Evolutionary conservation across 1,284 basidiomycete genomes (phyloP).

Genomic region (Sanguinoderma infundibulare): DNA sequence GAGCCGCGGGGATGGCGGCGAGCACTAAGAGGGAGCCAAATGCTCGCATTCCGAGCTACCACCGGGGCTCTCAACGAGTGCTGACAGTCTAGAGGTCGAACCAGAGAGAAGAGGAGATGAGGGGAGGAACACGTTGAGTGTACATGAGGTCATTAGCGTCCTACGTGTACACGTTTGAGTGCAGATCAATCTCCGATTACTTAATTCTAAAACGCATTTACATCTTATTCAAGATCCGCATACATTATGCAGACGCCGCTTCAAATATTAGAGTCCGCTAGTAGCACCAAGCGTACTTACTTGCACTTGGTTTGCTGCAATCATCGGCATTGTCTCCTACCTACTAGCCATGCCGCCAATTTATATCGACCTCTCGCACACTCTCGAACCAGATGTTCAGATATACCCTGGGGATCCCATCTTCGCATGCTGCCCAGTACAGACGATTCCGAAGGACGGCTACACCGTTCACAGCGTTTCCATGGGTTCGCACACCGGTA

Average conservation of each 20-base stretch:
- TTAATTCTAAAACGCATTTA: no score
- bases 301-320: not conserved
- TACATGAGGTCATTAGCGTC: not conserved
- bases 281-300: no score
- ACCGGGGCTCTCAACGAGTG: not conserved
- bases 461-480: slow-evolving; percentile 53
- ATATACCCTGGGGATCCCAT: slow-evolving; percentile 61
- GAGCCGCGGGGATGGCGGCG: slow-evolving; percentile 33
- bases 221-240: no score
- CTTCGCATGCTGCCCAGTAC: slow-evolving; percentile 38
- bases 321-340: not conserved
- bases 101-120: not conserved
- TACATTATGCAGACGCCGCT: not conserved
- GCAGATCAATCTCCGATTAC: no score
- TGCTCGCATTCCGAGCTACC: slow-evolving; percentile 26
- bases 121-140: not conserved
- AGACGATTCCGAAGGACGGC: slow-evolving; percentile 42
- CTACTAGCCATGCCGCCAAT: not conserved
- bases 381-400: slow-evolving; percentile 43
- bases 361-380: slow-evolving; percentile 57
- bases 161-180: no score
- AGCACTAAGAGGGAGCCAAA: slow-evolving; percentile 28
- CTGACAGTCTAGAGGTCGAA: not conserved
- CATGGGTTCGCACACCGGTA: slow-evolving; percentile 65
- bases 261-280: not conserved